These are phyloP conservation scores for Cocos nucifera DNA, from an alignment of 176 grass and related monocot genomes.

Conservation along the genomic window DNA sequence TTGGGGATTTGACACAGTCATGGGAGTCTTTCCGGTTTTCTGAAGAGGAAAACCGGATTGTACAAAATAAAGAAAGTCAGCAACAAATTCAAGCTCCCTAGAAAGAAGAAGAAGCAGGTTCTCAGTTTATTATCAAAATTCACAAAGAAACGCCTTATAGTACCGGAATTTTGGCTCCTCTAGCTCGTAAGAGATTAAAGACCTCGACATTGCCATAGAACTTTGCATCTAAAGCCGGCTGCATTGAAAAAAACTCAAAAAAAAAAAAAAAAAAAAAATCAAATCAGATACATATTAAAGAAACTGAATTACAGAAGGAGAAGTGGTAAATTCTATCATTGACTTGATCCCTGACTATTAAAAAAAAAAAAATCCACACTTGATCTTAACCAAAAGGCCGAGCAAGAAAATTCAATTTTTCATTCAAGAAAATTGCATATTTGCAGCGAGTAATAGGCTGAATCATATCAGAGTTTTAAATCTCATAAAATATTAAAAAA, in stretches of 20 bases:
- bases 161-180: constrained; percentile 92
- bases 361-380: no score
- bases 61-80: constrained; percentile 4
- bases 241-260: constrained; percentile 19
- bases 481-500: no score
- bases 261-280: neutral
- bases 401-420: no score
- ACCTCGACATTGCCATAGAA: constrained; percentile 76
- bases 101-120: no score
- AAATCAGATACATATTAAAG: neutral
- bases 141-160: neutral
- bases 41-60: constrained; percentile 20
- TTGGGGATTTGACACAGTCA: constrained; percentile 77
- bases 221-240: constrained; percentile 85
- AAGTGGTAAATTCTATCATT: no score
- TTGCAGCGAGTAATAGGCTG: no score
- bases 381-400: no score
- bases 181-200: constrained; percentile 62
- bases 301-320: neutral
- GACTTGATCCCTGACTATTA: no score
- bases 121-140: neutral
- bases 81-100: no score
- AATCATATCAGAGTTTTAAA: no score
- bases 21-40: constrained; percentile 82
- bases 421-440: no score